Conservation (phyloP, 2,329 filamentous ascomycete genomes). For the Penicillium sp. region DNA sequence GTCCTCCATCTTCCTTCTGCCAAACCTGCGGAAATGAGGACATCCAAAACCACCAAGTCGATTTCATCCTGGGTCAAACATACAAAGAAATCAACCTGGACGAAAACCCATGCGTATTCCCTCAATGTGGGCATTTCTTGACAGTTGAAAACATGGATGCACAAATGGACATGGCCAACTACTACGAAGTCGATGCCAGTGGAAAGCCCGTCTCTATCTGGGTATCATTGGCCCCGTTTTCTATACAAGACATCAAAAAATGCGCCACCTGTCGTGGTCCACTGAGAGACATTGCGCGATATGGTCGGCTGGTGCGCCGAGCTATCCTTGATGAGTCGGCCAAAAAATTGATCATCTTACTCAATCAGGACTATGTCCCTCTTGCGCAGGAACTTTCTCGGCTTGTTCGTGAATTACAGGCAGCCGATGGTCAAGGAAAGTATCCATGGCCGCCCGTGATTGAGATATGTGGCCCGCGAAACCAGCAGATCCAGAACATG, state of each 20-base stretch:
- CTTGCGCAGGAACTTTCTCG: slow-evolving; percentile 38
- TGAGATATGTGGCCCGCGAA: slow-evolving; percentile 13
- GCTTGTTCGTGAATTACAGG: slow-evolving; percentile 27
- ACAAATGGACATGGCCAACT: slow-evolving; percentile 51
- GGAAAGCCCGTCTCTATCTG: slow-evolving; percentile 26
- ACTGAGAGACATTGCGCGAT: slow-evolving; percentile 57
- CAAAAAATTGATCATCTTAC: slow-evolving; percentile 62
- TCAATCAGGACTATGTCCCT: slow-evolving; percentile 44
- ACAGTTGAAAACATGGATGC: slow-evolving; percentile 62
- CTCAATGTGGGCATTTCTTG: slow-evolving; percentile 62
- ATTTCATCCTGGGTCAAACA: slow-evolving; percentile 54
- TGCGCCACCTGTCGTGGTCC: slow-evolving; percentile 63
- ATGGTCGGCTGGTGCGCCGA: slow-evolving; percentile 60
- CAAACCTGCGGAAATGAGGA: slow-evolving; percentile 52
- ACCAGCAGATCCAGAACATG: slow-evolving; percentile 27
- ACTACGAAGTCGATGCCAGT: slow-evolving; percentile 29
- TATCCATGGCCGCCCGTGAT: not conserved
- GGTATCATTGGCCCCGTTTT: slow-evolving; percentile 48
- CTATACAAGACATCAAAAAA: slow-evolving; percentile 48
- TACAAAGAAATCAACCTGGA: slow-evolving; percentile 61
- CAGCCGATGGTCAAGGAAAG: not conserved
- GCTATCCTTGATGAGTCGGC: slow-evolving; percentile 62
- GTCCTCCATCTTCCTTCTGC: slow-evolving; percentile 55
- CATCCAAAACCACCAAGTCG: slow-evolving; percentile 51
- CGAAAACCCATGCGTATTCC: slow-evolving; percentile 61